Evolutionary conservation across 257 asterid genomes (phyloP), one percentile per base, ranked within the genome.

Genomic region (Linderniella brevidens): DNA sequence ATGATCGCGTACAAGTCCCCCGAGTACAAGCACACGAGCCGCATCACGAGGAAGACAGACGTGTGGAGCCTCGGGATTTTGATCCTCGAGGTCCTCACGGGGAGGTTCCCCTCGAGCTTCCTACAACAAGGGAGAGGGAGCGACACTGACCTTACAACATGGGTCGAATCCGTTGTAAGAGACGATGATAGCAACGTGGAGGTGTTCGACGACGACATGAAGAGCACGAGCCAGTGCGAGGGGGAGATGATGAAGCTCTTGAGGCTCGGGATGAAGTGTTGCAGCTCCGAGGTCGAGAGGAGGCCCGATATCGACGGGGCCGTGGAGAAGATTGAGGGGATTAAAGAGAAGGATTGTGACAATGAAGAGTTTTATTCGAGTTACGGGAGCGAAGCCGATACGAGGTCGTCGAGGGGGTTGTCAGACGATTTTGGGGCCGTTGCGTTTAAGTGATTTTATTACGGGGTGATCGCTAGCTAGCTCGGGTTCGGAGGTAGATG

Each of bases 1-100:
- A 74, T 88, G 92, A 53, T 73, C 53, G 79, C 93, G 36, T 88
- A 84, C 76, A 80, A 71, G 17, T 77, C 93, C 5, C 96, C 98
- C 0, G 96, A 88, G 66, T 71, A 56, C 67, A 67, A 63, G 50
- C 68, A 47, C 19, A 52, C 53, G 8, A 62, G 80, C 1, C 76
- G 84, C n/a, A 70, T 85, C 65, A 77, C 83, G 1, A 73, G 70
- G 73, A 85, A 79, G 35, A 77, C 96, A 3, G 99, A 90, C 50
- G 76, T 82, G 0, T 85, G 96, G 96, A 62, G 86, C 47, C 72
- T 90, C 13, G 99, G 96, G 9, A 70, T 85, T 49, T 57, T 90
- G 38, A 74, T 90, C 20, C 67, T 90, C 0, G 99, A 90, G 54
- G 64, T 53, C 50, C 52, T 90, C 14, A 90, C 96, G 0, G 96